A percentile compares a stretch with the other conserved stretches of the same genome.
These are phyloP conservation scores for Silene latifolia DNA, from an alignment of 148 eudicot genomes.

Conservation along the genomic window DNA sequence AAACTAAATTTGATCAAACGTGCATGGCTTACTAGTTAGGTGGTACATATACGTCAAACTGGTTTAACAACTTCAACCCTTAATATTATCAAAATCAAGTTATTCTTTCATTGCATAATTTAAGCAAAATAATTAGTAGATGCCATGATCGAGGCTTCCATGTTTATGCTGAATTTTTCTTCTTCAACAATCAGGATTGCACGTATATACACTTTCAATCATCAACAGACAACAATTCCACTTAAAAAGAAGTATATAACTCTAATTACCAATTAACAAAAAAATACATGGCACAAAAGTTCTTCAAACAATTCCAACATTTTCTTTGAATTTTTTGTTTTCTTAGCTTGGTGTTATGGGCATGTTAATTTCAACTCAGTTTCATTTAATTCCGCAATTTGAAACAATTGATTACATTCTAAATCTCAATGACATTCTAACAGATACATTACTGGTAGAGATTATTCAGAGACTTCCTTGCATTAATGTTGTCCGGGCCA, in stretches of 20 bases:
- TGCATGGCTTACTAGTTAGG: not conserved
- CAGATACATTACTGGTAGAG: slow-evolving; percentile 19
- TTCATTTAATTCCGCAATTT: not conserved
- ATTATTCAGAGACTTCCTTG: slow-evolving; percentile 28
- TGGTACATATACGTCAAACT: too few relatives aligned
- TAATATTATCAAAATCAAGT: too few relatives aligned
- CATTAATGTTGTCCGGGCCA: slow-evolving; percentile 16
- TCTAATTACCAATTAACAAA: not conserved
- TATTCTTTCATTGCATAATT: not conserved
- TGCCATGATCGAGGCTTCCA: not conserved
- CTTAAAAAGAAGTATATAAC: not conserved
- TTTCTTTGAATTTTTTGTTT: too few relatives aligned
- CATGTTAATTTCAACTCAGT: not conserved
- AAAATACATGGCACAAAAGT: not conserved
- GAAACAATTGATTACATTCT: not conserved
- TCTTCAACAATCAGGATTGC: slow-evolving; percentile 20
- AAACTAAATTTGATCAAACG: slow-evolving; percentile 7
- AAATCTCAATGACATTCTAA: slow-evolving; percentile 23
- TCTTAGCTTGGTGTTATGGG: too few relatives aligned
- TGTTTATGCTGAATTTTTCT: not conserved
- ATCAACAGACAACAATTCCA: not conserved
- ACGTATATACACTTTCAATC: slow-evolving; percentile 15
- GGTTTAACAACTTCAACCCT: too few relatives aligned
- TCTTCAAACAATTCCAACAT: not conserved
- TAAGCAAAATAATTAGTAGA: not conserved